Base-by-base conservation (phyloP, 805 yeast genomes). In the Saccharomycopsis olivae region DNA sequence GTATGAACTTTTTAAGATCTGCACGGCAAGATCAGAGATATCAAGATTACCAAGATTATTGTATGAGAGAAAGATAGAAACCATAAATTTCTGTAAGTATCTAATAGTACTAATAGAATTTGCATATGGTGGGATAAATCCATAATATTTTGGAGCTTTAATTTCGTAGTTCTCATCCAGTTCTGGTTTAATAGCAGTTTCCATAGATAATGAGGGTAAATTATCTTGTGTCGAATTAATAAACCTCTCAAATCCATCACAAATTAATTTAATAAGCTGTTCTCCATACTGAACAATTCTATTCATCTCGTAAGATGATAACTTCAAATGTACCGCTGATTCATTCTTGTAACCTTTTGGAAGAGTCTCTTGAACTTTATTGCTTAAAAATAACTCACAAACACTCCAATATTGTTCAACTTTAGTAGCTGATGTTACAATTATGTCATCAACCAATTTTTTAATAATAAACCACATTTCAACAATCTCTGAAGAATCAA, bases 81-180 rank as follows among this genome's bases (percentile, higher is more conserved):
- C 62, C 19, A 70, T 61, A 13, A 78, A 58, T 20, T 58, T 56
- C 1, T 75, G 66, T 29, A 73, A 53, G 49, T 71, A 75, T 47
- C 69, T 64, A 27, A 75, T 54, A 2, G 80, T 65, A 34, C 83
- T 66, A 18, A 82, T 59, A 6, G 80, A 70, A 51, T 79, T 82
- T 1, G 86, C 65, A 39, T 64, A 63, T 1, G 79, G 78, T 3
- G 89, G 88, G 17, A 78, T 53, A 50, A 75, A 77, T 1, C 78
- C 78, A 53, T 62, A 72, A 27, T 58, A 57, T 5, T 48, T 34
- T 1, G 63, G 53, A 1, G 51, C 33, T 4, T 63, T 64, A 9
- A 56, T 57, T 28, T 51, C 46, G 5, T 41, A 42, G n/a, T 28
- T n/a, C 8, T 28, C 35, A 47, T 47, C 5, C 49, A 35, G 33